Evolutionary conservation across 768 basidiomycete species (phyloP).

Genomic region (Mycena latifolia): DNA sequence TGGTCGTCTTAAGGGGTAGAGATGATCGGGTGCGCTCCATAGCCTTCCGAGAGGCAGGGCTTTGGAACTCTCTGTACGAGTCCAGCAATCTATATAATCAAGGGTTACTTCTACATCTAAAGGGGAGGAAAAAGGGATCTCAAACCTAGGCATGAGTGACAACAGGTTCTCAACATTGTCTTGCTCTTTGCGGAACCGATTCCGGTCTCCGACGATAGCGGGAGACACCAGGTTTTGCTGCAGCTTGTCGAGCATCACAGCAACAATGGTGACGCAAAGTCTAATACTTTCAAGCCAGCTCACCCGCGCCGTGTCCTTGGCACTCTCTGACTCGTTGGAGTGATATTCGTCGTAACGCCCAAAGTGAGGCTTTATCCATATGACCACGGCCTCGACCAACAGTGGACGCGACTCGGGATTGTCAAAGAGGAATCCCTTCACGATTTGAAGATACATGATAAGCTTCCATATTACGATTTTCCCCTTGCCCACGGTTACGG

Average conservation of each 20-base stretch:
- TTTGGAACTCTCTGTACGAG: slow-evolving; percentile 88
- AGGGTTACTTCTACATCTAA: slow-evolving; percentile 19
- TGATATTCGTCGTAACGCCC: slow-evolving; percentile 91
- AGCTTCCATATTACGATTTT: slow-evolving; percentile 95
- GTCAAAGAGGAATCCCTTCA: slow-evolving; percentile 90
- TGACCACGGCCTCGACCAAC: slow-evolving; percentile 88
- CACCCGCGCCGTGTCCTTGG: slow-evolving; percentile 81
- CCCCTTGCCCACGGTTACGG: slow-evolving; percentile 81
- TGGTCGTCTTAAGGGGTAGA: slow-evolving; percentile 65
- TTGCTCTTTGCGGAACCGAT: slow-evolving; percentile 81
- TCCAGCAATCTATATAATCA: slow-evolving; percentile 79
- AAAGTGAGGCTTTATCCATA: slow-evolving; percentile 97
- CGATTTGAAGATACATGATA: slow-evolving; percentile 93
- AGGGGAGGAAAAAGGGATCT: slow-evolving; percentile 7
- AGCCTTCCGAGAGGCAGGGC: slow-evolving; percentile 70
- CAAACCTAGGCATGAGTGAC: slow-evolving; percentile 85
- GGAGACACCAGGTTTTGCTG: slow-evolving; percentile 84
- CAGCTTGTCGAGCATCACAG: slow-evolving; percentile 91
- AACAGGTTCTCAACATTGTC: slow-evolving; percentile 92
- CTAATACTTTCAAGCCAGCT: slow-evolving; percentile 92
- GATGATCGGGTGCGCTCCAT: slow-evolving; percentile 77
- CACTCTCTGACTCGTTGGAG: slow-evolving; percentile 73
- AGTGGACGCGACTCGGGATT: slow-evolving; percentile 81
- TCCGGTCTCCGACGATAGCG: slow-evolving; percentile 68
- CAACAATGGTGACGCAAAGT: slow-evolving; percentile 90